A percentile compares a stretch with the other conserved stretches of the same genome.
Evolutionary conservation across 352 stramenopile genomes (phyloP).

Genomic region (Phytophthora fragariaefolia): DNA sequence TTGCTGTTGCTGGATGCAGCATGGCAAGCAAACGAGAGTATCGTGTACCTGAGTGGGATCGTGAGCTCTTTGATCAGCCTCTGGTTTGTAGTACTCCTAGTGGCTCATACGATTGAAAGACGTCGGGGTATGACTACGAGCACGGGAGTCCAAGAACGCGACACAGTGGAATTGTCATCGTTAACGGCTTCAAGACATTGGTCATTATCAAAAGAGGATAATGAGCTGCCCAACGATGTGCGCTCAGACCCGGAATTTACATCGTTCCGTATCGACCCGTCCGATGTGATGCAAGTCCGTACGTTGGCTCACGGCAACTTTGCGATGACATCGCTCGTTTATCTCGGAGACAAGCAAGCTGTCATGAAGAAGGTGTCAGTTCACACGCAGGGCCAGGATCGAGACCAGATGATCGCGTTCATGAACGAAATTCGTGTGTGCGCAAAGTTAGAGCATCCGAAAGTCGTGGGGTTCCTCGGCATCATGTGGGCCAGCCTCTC

Average conservation of each 20-base stretch:
- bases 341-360: slow-evolving; percentile 46
- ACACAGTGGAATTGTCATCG: slow-evolving; percentile 29
- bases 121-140: slow-evolving; percentile 9
- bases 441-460: slow-evolving; percentile 57
- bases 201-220: slow-evolving; percentile 31
- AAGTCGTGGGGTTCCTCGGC: slow-evolving; percentile 63
- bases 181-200: slow-evolving; percentile 34
- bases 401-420: slow-evolving; percentile 48
- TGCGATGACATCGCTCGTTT: slow-evolving; percentile 43
- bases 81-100: slow-evolving; percentile 41
- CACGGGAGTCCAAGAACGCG: slow-evolving; percentile 16
- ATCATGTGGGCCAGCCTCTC: slow-evolving; percentile 62
- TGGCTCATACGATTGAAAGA: slow-evolving; percentile 30
- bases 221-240: slow-evolving; percentile 40
- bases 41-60: slow-evolving; percentile 36
- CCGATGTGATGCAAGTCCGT: slow-evolving; percentile 48
- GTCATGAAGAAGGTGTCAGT: slow-evolving; percentile 47
- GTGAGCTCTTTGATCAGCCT: slow-evolving; percentile 44
- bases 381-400: slow-evolving; percentile 30
- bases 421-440: slow-evolving; percentile 78
- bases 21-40: slow-evolving; percentile 19
- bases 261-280: slow-evolving; percentile 44
- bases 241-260: slow-evolving; percentile 39
- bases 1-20: slow-evolving; percentile 16
- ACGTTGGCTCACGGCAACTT: slow-evolving; percentile 43